phyloP scores from a whole-genome alignment of 768 basidiomycete genomes.

The Boletus rubescentipes region DNA sequence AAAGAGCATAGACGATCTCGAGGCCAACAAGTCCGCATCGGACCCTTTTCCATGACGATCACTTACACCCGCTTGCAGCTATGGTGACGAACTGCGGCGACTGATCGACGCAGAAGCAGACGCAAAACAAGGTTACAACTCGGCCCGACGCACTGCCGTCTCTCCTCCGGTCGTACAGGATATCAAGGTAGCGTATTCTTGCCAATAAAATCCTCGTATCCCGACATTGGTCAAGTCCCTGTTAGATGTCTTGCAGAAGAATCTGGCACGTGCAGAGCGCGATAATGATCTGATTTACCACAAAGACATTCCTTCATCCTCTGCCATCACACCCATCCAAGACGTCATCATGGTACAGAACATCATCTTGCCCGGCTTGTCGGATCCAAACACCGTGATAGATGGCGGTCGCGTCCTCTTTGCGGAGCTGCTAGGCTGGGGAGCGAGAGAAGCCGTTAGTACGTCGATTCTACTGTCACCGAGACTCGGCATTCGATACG shows the following conservation, averaged over 20 bases:
- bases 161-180: slow-evolving; percentile 70
- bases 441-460: slow-evolving; percentile 89
- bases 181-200: slow-evolving; percentile 54
- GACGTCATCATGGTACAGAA: slow-evolving; percentile 67
- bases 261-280: slow-evolving; percentile 69
- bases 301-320: slow-evolving; percentile 73
- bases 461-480: slow-evolving; percentile 26
- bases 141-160: slow-evolving; percentile 62
- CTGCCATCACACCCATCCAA: slow-evolving; percentile 62
- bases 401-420: slow-evolving; percentile 64
- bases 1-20: slow-evolving; percentile 86
- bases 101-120: slow-evolving; percentile 63
- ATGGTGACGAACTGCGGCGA: slow-evolving; percentile 84
- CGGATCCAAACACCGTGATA: slow-evolving; percentile 55
- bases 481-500: neutral
- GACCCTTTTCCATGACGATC: neutral
- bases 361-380: slow-evolving; percentile 52
- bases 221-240: slow-evolving; percentile 56
- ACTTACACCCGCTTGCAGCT: slow-evolving; percentile 47
- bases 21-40: slow-evolving; percentile 57
- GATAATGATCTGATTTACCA: slow-evolving; percentile 98
- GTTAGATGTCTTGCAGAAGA: slow-evolving; percentile 64
- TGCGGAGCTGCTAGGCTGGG: slow-evolving; percentile 76
- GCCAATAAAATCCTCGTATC: neutral
- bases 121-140: slow-evolving; percentile 69